phyloP scores from a whole-genome alignment of 2,329 filamentous ascomycete species.

The Aspergillus proliferans region DNA sequence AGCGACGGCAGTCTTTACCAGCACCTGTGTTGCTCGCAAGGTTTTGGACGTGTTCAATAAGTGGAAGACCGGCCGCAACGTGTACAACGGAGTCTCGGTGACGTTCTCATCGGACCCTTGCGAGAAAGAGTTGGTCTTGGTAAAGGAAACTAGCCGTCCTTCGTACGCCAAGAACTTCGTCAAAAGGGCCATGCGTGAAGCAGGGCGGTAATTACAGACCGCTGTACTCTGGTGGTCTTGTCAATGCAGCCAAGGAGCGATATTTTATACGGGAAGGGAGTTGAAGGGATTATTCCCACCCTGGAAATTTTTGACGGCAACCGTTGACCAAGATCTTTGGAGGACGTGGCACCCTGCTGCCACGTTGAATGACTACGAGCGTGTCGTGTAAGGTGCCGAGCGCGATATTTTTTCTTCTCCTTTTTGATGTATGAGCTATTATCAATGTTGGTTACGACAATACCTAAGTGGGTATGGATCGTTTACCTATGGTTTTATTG shows the following conservation, averaged over 20 bases:
- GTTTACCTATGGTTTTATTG: neutral
- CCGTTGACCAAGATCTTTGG: too few species aligned
- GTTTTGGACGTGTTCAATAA: conserved; percentile 29
- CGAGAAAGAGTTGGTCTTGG: conserved; percentile 32
- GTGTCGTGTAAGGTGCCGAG: too few species aligned
- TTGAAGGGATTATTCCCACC: too few species aligned
- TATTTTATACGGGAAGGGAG: too few species aligned
- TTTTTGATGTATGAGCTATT: neutral
- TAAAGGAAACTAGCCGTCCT: conserved; percentile 13
- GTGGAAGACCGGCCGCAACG: conserved; percentile 18
- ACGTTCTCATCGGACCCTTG: conserved; percentile 36
- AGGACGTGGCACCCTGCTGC: too few species aligned
- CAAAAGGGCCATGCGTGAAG: conserved; percentile 10
- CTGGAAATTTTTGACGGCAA: too few species aligned
- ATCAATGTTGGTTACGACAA: neutral
- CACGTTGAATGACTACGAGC: too few species aligned
- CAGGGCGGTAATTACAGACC: too few species aligned
- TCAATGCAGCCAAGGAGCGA: too few species aligned
- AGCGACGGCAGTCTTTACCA: conserved; percentile 37
- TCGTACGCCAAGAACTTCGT: conserved; percentile 11
- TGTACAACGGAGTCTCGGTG: conserved; percentile 29
- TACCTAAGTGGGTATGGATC: neutral
- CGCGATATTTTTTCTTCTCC: neutral
- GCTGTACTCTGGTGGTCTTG: too few species aligned
- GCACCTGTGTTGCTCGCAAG: conserved; percentile 28